Conservation (phyloP, 352 stramenopile species). For the Globisporangium abappressorium region DNA sequence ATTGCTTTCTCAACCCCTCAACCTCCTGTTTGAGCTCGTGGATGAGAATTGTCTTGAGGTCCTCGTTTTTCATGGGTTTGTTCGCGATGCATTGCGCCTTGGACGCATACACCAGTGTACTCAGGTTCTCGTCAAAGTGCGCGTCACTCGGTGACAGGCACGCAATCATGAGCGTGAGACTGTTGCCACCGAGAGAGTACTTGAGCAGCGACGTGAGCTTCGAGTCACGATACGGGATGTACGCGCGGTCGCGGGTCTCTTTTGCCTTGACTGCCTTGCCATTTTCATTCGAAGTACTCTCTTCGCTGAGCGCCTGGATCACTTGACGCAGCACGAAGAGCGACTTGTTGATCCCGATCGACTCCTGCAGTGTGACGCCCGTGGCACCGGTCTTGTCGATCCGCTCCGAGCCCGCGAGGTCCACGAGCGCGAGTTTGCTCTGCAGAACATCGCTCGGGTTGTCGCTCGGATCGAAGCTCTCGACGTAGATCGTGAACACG, state of each 20-base stretch:
- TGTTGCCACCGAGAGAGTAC: constrained; percentile 59
- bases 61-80: constrained; percentile 44
- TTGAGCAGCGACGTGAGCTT: constrained; percentile 66
- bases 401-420: constrained; percentile 62
- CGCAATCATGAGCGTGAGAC: constrained; percentile 65
- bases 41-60: constrained; percentile 50
- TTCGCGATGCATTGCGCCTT: constrained; percentile 57
- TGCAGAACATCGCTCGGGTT: constrained; percentile 36
- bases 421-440: constrained; percentile 56
- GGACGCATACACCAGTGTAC: constrained; percentile 58
- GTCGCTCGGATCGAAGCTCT: constrained; percentile 34
- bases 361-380: constrained; percentile 49
- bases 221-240: constrained; percentile 64
- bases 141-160: constrained; percentile 55
- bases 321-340: constrained; percentile 58
- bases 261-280: not conserved
- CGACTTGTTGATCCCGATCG: constrained; percentile 67
- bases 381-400: constrained; percentile 58
- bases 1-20: constrained; percentile 25
- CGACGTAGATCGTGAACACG: constrained; percentile 55
- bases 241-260: constrained; percentile 7
- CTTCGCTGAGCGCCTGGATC: constrained; percentile 50
- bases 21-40: constrained; percentile 38
- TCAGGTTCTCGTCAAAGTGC: constrained; percentile 61
- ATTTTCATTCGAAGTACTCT: constrained; percentile 9